Conservation (phyloP, 176 grass and related monocot species). For the Bothriochloa decipiens region DNA sequence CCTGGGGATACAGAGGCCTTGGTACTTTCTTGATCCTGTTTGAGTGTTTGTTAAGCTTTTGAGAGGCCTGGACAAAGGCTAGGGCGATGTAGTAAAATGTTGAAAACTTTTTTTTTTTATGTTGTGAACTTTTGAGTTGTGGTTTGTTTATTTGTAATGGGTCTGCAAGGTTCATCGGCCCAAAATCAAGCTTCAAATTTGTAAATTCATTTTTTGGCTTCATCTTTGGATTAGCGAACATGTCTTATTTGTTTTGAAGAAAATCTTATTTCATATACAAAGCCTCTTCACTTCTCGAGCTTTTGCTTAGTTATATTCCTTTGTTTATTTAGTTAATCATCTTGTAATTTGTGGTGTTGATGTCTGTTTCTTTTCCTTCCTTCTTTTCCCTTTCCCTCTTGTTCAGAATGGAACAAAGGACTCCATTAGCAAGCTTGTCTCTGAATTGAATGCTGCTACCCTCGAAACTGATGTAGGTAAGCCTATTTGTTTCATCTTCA, state of each 20-base stretch:
- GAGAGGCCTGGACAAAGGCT: not conserved
- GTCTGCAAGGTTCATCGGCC: not conserved
- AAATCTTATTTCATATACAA: not conserved
- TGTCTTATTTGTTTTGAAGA: not conserved
- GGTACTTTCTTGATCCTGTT: not conserved
- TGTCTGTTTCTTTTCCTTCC: constrained; percentile 19
- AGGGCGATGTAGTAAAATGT: not conserved
- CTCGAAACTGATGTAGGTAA: constrained; percentile 98
- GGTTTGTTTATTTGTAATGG: not conserved
- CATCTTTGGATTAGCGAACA: not conserved
- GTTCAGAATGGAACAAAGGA: constrained; percentile 92
- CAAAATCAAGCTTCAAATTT: constrained; percentile 18
- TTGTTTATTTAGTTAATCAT: not conserved
- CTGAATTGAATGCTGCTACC: constrained; percentile 87
- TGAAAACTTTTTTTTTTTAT: not conserved
- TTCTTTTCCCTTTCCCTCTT: constrained; percentile 26
- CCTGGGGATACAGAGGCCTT: not conserved
- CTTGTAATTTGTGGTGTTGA: not conserved
- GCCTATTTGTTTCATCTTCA: constrained; percentile 28
- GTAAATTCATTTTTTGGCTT: not conserved
- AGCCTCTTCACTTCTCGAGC: not conserved
- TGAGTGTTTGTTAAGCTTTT: not conserved
- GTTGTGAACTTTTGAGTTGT: not conserved
- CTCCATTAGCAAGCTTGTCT: constrained; percentile 87
- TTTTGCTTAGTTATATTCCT: not conserved